A percentile compares a stretch with the other conserved stretches of the same genome.
phyloP scores from a whole-genome alignment of 108 stramenopile genomes.

The Bacterosira constricta region DNA sequence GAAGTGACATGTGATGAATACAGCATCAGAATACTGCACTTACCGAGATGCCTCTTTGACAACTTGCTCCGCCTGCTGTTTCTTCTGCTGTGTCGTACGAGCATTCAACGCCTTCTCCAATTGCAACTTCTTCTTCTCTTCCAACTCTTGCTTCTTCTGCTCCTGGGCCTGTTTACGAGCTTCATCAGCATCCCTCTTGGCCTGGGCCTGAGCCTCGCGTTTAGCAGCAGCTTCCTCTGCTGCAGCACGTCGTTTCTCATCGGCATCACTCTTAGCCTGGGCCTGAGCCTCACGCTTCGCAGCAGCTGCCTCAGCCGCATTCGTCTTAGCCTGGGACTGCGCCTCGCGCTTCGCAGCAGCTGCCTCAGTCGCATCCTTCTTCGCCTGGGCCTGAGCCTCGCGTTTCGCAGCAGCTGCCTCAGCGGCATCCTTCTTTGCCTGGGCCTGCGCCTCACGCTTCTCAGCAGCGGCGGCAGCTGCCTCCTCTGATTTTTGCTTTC shows the following conservation, averaged over 20 bases:
- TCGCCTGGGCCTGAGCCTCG: slow-evolving; percentile 13
- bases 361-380: slow-evolving; percentile 4
- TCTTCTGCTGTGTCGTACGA: slow-evolving; percentile 3
- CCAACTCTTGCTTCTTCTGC: slow-evolving; percentile 16
- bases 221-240: not conserved
- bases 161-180: slow-evolving; percentile 23
- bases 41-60: slow-evolving; percentile 20
- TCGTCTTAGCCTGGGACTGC: not conserved
- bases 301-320: too few relatives aligned
- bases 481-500: not conserved
- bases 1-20: too few relatives aligned
- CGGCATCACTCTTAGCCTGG: not conserved
- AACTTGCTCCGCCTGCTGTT: slow-evolving; percentile 27
- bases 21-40: not conserved
- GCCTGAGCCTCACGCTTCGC: slow-evolving; percentile 15
- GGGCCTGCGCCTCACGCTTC: not conserved
- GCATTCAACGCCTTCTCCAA: slow-evolving; percentile 7
- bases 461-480: slow-evolving; percentile 12
- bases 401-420: slow-evolving; percentile 1
- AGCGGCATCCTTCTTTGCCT: not conserved
- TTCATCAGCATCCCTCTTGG: slow-evolving; percentile 28
- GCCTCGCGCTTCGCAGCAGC: slow-evolving; percentile 11
- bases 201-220: slow-evolving; percentile 13
- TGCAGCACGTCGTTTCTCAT: not conserved
- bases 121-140: slow-evolving; percentile 7